Percentiles rank a stretch among this genome's conserved stretches.
These are phyloP conservation scores for Nepenthes gracilis DNA, from an alignment of 148 eudicot species.

Conservation along the genomic window DNA sequence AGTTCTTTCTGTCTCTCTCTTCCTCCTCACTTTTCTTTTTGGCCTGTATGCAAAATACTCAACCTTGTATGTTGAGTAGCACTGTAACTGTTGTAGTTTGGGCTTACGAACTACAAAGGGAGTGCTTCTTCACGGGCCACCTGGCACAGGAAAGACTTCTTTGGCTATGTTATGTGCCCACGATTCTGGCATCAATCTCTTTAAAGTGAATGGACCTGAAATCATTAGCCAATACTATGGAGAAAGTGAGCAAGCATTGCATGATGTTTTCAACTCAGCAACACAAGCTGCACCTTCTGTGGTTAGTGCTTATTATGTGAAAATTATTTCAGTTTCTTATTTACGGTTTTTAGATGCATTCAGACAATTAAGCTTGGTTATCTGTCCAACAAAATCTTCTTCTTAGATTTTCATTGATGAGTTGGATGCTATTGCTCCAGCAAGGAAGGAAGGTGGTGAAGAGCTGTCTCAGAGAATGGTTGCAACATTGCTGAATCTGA, in stretches of 20 bases:
- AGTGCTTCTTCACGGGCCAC: conserved; percentile 94
- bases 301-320: conserved; percentile 38
- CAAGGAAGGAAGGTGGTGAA: conserved; percentile 85
- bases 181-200: conserved; percentile 72
- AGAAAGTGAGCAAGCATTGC: conserved; percentile 82
- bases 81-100: conserved; percentile 39
- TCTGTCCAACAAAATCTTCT: conserved; percentile 4
- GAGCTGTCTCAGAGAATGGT: conserved; percentile 90
- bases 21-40: background rate
- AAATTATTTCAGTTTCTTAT: background rate
- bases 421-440: conserved; percentile 95
- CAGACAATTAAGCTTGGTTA: background rate
- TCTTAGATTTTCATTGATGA: conserved; percentile 83
- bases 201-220: conserved; percentile 86
- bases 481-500: conserved; percentile 73
- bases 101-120: conserved; percentile 87
- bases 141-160: conserved; percentile 95
- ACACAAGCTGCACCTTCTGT: conserved; percentile 72
- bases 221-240: conserved; percentile 69
- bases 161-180: conserved; percentile 66
- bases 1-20: too few species aligned
- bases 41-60: background rate
- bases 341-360: background rate
- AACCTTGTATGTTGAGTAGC: conserved; percentile 13
- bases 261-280: conserved; percentile 67